Percentiles rank a stretch among this genome's conserved stretches.
Conservation (phyloP, 352 stramenopile species). For the Globisporangium uncinulatum region DNA sequence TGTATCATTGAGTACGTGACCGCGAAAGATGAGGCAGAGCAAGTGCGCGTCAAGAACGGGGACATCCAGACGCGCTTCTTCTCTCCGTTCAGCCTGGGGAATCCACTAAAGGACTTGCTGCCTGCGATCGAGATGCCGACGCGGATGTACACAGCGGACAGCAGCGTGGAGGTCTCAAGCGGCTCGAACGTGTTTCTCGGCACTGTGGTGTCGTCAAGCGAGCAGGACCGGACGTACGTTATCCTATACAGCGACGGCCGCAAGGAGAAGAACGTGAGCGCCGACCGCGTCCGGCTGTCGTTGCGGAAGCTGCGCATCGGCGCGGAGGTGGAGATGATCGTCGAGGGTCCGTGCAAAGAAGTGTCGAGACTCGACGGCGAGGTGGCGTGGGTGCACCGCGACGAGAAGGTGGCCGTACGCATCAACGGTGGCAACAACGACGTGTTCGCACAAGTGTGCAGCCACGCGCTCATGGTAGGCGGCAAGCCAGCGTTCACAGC, state of each 20-base stretch:
- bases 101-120: slow-evolving; percentile 20
- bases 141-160: slow-evolving; percentile 28
- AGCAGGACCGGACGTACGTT: slow-evolving; percentile 43
- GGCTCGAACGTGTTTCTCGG: slow-evolving; percentile 43
- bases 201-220: slow-evolving; percentile 32
- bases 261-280: slow-evolving; percentile 49
- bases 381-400: slow-evolving; percentile 64
- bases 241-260: slow-evolving; percentile 51
- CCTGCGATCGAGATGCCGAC: slow-evolving; percentile 23
- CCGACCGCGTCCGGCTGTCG: slow-evolving; percentile 48
- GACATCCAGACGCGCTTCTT: slow-evolving; percentile 42
- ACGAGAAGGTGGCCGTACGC: slow-evolving; percentile 59
- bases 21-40: slow-evolving; percentile 25
- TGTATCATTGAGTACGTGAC: slow-evolving; percentile 40
- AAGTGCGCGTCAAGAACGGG: slow-evolving; percentile 36
- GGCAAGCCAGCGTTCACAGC: slow-evolving; percentile 56
- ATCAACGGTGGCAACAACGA: slow-evolving; percentile 63
- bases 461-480: slow-evolving; percentile 56
- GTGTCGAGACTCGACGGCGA: slow-evolving; percentile 65
- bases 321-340: slow-evolving; percentile 68
- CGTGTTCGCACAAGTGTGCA: slow-evolving; percentile 61
- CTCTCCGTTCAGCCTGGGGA: slow-evolving; percentile 20
- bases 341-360: slow-evolving; percentile 67
- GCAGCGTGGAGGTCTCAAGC: slow-evolving; percentile 41
- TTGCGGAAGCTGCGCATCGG: slow-evolving; percentile 49